These are phyloP conservation scores for Suillus hirtellus DNA, from an alignment of 768 basidiomycete genomes.

Conservation along the genomic window DNA sequence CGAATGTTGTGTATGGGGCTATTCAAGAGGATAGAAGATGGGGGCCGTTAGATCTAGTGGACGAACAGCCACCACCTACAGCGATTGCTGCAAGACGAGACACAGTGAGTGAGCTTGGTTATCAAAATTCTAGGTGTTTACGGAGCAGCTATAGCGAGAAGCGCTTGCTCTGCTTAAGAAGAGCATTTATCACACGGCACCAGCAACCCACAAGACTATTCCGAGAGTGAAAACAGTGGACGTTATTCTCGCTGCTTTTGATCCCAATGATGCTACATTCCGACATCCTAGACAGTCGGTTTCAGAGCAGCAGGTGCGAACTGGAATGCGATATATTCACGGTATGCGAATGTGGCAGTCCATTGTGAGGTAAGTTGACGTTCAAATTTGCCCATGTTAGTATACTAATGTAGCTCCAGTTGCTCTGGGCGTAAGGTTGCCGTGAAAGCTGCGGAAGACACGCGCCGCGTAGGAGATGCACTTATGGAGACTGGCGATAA, in stretches of 20 bases:
- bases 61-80: constrained; percentile 69
- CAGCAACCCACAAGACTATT: constrained; percentile 51
- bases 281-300: constrained; percentile 53
- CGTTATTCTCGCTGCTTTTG: constrained; percentile 48
- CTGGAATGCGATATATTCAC: constrained; percentile 46
- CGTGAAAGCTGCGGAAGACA: constrained; percentile 33
- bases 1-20: constrained; percentile 17
- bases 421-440: constrained; percentile 50
- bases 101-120: constrained; percentile 43
- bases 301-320: constrained; percentile 52
- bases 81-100: constrained; percentile 73
- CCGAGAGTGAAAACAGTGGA: constrained; percentile 48
- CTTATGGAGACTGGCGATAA: constrained; percentile 10
- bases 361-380: constrained; percentile 42
- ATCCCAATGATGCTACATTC: constrained; percentile 47
- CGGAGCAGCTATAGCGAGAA: constrained; percentile 40
- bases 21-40: constrained; percentile 45
- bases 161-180: constrained; percentile 56
- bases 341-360: constrained; percentile 58
- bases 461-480: not conserved
- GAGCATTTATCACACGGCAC: constrained; percentile 55
- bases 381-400: constrained; percentile 3
- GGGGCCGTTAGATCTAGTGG: constrained; percentile 61
- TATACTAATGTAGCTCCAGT: constrained; percentile 26
- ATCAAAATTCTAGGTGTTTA: not conserved